Evolutionary conservation across 1,139 yeast genomes (phyloP).

Genomic region (Geotrichum klebahnii): DNA sequence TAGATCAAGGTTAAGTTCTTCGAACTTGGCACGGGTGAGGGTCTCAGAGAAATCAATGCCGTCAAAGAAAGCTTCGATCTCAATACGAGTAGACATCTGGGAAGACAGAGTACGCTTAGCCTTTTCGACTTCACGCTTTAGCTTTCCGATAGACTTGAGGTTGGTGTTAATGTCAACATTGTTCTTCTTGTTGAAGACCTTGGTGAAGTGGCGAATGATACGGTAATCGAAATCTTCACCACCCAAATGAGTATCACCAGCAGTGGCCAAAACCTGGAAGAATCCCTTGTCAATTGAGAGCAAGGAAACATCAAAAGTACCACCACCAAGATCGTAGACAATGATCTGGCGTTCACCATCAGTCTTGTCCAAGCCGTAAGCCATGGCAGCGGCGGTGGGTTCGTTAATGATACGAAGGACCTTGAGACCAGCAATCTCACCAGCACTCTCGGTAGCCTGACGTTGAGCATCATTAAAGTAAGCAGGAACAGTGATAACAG

Average conservation of each 20-base stretch:
- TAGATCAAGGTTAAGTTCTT: slow-evolving; percentile 91
- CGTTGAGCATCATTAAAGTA: slow-evolving; percentile 94
- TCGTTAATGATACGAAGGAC: slow-evolving; percentile 92
- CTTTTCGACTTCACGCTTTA: slow-evolving; percentile 98
- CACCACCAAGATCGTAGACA: slow-evolving; percentile 97
- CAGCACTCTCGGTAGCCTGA: slow-evolving; percentile 96
- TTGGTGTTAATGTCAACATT: slow-evolving; percentile 86
- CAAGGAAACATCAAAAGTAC: slow-evolving; percentile 97
- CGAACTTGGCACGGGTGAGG: slow-evolving; percentile 98
- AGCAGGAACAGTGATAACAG: slow-evolving; percentile 93
- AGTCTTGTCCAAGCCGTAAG: slow-evolving; percentile 94
- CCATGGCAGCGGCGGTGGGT: slow-evolving; percentile 97
- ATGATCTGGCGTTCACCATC: slow-evolving; percentile 81
- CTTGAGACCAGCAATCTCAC: slow-evolving; percentile 92
- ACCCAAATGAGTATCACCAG: slow-evolving; percentile 99
- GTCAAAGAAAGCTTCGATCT: slow-evolving; percentile 92
- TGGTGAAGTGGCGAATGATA: slow-evolving; percentile 88
- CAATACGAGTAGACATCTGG: slow-evolving; percentile 93
- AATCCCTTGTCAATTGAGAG: slow-evolving; percentile 98
- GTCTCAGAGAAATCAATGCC: slow-evolving; percentile 96
- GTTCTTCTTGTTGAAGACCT: slow-evolving; percentile 95
- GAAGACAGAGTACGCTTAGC: slow-evolving; percentile 98
- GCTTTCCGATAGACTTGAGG: slow-evolving; percentile 95
- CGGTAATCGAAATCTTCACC: slow-evolving; percentile 99
- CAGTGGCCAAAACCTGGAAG: slow-evolving; percentile 98